Conservation (phyloP, 2,329 filamentous ascomycete genomes). For the Neonectria hederae region DNA sequence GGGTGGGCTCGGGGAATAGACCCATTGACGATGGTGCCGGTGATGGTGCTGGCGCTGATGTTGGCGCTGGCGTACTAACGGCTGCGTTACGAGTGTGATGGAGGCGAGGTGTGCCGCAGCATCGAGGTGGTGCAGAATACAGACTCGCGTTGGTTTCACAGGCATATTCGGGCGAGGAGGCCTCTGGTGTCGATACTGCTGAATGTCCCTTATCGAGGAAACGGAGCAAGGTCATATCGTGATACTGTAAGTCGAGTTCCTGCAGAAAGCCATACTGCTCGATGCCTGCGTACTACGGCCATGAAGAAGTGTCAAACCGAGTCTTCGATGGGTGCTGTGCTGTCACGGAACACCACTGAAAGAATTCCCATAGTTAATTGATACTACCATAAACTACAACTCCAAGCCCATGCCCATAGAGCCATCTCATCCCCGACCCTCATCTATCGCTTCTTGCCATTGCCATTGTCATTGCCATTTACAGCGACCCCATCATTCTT, state of each 20-base stretch:
- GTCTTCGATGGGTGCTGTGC: neutral
- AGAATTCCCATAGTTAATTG: neutral
- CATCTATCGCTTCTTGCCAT: neutral
- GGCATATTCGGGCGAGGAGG: neutral
- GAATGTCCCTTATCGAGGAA: neutral
- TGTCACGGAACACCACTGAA: neutral
- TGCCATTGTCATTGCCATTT: too few relatives aligned
- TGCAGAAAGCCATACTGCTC: neutral
- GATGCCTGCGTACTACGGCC: neutral
- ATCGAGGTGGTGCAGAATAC: neutral
- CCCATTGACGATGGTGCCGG: neutral
- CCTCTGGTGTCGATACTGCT: neutral
- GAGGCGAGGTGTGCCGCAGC: neutral
- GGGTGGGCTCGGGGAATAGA: slow-evolving; percentile 4
- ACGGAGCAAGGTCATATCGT: neutral
- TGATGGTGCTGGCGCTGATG: neutral
- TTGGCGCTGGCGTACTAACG: slow-evolving; percentile 1
- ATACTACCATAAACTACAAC: slow-evolving; percentile 17
- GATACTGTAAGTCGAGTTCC: neutral
- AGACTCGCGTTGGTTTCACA: neutral
- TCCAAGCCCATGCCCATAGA: neutral
- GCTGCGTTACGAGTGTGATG: neutral
- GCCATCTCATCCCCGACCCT: slow-evolving; percentile 9
- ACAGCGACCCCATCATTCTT: slow-evolving; percentile 27
- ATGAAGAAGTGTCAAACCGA: neutral